Conservation (phyloP, 1,284 basidiomycete genomes). For the Tylopilus orsonianus region DNA sequence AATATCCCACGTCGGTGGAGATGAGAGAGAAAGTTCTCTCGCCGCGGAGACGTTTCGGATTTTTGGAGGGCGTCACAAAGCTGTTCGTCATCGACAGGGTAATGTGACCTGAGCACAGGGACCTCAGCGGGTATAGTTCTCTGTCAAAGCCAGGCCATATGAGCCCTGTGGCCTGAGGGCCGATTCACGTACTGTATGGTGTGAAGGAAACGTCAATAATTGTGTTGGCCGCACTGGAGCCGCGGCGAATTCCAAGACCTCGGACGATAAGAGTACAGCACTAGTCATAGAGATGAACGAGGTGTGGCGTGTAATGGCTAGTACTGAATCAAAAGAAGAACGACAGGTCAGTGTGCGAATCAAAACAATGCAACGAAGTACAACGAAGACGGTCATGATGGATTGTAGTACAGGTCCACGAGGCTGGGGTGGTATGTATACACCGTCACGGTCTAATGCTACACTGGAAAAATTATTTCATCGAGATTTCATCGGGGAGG, state of each 20-base stretch:
- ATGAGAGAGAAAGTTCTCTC: background rate
- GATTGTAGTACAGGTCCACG: constrained; percentile 21
- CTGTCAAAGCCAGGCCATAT: background rate
- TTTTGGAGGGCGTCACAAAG: constrained; percentile 9
- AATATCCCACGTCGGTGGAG: constrained; percentile 1
- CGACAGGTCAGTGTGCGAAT: constrained; percentile 9
- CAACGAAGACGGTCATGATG: too few relatives aligned
- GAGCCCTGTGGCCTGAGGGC: constrained; percentile 4
- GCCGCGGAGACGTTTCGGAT: constrained; percentile 12
- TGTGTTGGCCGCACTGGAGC: background rate
- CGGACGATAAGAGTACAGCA: constrained; percentile 12
- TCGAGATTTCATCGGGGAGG: constrained; percentile 24
- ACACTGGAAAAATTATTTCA: constrained; percentile 12
- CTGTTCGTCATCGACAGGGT: background rate
- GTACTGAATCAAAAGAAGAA: constrained; percentile 6
- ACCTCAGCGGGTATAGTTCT: background rate
- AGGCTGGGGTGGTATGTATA: constrained; percentile 12
- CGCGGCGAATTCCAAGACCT: background rate
- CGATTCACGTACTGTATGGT: background rate
- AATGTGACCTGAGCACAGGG: background rate
- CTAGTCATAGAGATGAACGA: constrained; percentile 3
- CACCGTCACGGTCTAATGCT: constrained; percentile 13
- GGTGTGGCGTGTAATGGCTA: constrained; percentile 8
- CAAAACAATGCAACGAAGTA: too few relatives aligned
- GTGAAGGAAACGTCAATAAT: background rate